phyloP scores from a whole-genome alignment of 495 filamentous ascomycete genomes.

The Elaphomyces granulatus region DNA sequence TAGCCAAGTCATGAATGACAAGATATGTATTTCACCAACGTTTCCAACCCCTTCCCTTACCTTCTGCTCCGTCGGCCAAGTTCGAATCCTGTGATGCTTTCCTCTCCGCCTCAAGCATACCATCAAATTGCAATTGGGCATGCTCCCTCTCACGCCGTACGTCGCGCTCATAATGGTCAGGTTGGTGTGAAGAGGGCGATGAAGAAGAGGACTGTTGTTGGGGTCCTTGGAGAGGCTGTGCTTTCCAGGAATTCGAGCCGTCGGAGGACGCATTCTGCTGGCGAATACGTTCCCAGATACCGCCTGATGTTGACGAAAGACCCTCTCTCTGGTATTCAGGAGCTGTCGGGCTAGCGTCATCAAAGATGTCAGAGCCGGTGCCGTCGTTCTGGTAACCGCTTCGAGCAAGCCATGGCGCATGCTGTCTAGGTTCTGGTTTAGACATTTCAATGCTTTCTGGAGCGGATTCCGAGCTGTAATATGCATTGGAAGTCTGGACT shows the following conservation, averaged over 20 bases:
- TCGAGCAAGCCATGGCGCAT: neutral
- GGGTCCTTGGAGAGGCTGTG: too few species aligned
- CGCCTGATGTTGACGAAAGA: conserved; percentile 8
- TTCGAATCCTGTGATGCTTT: conserved; percentile 11
- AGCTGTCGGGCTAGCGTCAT: conserved; percentile 25
- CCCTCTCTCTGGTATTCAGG: conserved; percentile 18
- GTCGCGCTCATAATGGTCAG: conserved; percentile 8
- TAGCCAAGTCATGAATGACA: too few species aligned
- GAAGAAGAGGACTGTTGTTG: too few species aligned
- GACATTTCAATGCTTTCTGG: neutral
- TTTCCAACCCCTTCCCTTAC: too few species aligned
- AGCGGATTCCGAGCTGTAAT: neutral
- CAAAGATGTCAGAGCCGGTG: conserved; percentile 15
- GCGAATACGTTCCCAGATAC: conserved; percentile 27
- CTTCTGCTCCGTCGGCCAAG: conserved; percentile 1
- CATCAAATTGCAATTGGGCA: conserved; percentile 26
- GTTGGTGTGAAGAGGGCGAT: too few species aligned
- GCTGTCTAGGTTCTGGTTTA: too few species aligned
- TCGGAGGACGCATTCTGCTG: conserved; percentile 12
- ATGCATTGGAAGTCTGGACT: neutral
- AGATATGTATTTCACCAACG: too few species aligned
- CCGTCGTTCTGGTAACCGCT: neutral
- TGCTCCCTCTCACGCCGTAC: conserved; percentile 17
- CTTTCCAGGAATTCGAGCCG: neutral
- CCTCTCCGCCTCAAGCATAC: conserved; percentile 25